These are phyloP conservation scores for Solanum dulcamara DNA, from an alignment of 257 asterid species.

Conservation along the genomic window DNA sequence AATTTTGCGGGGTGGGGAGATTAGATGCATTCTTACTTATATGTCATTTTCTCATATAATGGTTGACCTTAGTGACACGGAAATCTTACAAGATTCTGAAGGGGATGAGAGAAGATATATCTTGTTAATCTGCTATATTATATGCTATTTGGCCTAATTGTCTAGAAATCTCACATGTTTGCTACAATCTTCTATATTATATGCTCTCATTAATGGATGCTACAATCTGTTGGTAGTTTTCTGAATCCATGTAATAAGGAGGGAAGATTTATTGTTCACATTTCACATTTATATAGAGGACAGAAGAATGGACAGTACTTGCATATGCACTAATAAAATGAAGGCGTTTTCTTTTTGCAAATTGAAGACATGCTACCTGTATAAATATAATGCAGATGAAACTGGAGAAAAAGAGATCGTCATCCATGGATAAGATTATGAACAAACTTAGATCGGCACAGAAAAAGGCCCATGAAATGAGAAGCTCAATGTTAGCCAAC, in stretches of 20 bases:
- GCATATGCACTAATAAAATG: not conserved
- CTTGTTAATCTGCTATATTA: not conserved
- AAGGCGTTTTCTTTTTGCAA: not conserved
- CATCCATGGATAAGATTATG: conserved; percentile 92
- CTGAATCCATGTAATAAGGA: not conserved
- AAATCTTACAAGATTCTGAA: not conserved
- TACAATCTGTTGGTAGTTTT: not conserved
- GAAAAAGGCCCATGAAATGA: conserved; percentile 83
- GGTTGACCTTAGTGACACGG: not conserved
- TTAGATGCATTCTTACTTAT: not conserved
- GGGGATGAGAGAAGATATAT: not conserved
- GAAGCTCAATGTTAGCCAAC: conserved; percentile 43
- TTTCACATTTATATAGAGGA: not conserved
- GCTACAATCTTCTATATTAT: no score
- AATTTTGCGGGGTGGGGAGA: not conserved
- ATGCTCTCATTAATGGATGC: not conserved
- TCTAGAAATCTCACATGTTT: not conserved
- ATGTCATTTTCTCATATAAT: not conserved
- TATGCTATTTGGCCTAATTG: not conserved
- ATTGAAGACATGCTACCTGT: not conserved
- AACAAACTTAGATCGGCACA: conserved; percentile 76
- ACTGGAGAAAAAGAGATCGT: conserved; percentile 89
- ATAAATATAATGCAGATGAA: conserved; percentile 50
- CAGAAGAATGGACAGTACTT: not conserved
- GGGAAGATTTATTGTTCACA: not conserved